A percentile compares a stretch with the other conserved stretches of the same genome.
Evolutionary conservation across 805 yeast genomes (phyloP).

Genomic region (Candida chilensis): DNA sequence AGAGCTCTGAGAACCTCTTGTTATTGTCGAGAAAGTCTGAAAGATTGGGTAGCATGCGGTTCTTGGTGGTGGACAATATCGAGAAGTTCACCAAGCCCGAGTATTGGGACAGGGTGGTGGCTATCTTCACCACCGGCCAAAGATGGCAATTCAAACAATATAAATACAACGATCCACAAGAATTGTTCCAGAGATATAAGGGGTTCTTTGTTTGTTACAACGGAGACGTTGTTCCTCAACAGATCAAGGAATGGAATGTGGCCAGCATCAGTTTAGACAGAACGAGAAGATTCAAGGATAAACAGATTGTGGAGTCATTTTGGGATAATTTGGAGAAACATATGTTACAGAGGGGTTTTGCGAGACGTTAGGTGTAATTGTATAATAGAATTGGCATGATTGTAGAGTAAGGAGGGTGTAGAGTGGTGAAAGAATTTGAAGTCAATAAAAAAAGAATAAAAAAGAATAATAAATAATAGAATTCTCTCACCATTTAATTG

Average conservation of each 20-base stretch:
- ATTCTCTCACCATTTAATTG: too few species aligned
- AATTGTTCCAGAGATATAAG: slow-evolving; percentile 70
- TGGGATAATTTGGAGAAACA: slow-evolving; percentile 81
- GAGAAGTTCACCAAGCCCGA: slow-evolving; percentile 83
- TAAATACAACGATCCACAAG: slow-evolving; percentile 73
- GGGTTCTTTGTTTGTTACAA: slow-evolving; percentile 74
- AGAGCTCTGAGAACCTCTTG: slow-evolving; percentile 24
- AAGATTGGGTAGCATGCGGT: slow-evolving; percentile 49
- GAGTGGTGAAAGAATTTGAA: too few species aligned
- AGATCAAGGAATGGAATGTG: slow-evolving; percentile 84
- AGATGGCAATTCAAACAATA: slow-evolving; percentile 92
- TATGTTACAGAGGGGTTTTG: slow-evolving; percentile 28
- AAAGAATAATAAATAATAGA: too few species aligned
- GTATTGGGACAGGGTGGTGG: slow-evolving; percentile 96
- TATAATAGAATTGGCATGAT: too few species aligned
- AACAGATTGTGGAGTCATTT: slow-evolving; percentile 74
- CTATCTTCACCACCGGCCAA: slow-evolving; percentile 94
- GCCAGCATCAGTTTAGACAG: slow-evolving; percentile 71
- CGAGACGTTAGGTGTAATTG: neutral
- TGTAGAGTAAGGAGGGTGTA: too few species aligned
- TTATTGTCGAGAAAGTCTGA: slow-evolving; percentile 49
- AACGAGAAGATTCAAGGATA: slow-evolving; percentile 76
- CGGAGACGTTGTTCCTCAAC: slow-evolving; percentile 73
- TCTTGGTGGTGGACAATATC: slow-evolving; percentile 81
- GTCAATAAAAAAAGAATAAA: too few species aligned